phyloP scores from a whole-genome alignment of 306 rosid species.

The Casuarina glauca region DNA sequence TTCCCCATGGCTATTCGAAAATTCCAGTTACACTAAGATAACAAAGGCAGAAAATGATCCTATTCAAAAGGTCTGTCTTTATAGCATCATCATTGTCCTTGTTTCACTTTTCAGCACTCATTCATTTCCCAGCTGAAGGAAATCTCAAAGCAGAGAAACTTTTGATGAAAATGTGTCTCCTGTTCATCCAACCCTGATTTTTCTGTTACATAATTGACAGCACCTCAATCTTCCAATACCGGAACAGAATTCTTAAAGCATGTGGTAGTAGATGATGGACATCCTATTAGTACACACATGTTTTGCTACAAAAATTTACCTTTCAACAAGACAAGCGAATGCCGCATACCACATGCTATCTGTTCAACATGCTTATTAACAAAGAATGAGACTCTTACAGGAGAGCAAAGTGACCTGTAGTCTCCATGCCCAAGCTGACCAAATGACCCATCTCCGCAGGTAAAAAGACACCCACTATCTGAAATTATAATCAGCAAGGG shows the following conservation, averaged over 20 bases:
- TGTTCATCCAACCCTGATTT: background rate
- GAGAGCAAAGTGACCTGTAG: conserved; percentile 47
- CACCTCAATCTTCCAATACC: background rate
- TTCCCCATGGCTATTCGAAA: background rate
- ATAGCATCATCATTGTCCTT: background rate
- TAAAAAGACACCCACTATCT: conserved; percentile 67
- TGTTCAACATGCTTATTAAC: conserved; percentile 47
- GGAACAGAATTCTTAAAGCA: background rate
- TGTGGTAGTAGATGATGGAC: background rate
- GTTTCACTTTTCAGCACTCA: background rate
- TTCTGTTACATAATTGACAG: background rate
- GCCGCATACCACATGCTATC: conserved; percentile 93
- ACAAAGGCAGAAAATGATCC: background rate
- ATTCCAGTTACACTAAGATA: background rate
- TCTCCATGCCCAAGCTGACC: conserved; percentile 99
- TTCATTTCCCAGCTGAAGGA: background rate
- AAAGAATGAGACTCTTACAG: conserved; percentile 61
- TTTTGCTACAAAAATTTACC: conserved; percentile 41
- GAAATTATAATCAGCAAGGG: conserved; percentile 27
- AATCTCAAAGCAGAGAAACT: background rate
- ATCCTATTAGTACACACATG: background rate
- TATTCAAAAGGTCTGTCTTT: background rate
- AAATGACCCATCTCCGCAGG: conserved; percentile 89
- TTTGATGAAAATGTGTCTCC: background rate
- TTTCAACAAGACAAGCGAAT: conserved; percentile 74